These are phyloP conservation scores for Hypoxylon sp. DNA, from an alignment of 2,329 filamentous ascomycete genomes.

Conservation along the genomic window DNA sequence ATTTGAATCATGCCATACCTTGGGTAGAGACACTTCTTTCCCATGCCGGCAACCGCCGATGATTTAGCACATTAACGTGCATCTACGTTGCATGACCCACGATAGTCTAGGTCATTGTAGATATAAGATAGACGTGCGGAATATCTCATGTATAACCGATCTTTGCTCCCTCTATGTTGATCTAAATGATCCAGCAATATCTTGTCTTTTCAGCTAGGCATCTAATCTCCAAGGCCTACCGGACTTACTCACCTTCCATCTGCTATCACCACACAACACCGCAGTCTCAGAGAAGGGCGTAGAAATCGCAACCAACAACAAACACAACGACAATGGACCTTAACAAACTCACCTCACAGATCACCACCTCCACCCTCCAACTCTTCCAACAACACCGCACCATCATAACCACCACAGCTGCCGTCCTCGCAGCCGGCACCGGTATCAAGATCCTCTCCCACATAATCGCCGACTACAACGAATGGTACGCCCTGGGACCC, in stretches of 20 bases:
- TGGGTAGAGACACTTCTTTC: constrained; percentile 5
- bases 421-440: constrained; percentile 9
- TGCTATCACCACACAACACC: neutral
- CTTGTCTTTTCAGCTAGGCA: neutral
- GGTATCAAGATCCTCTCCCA: constrained; percentile 44
- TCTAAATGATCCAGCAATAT: constrained; percentile 7
- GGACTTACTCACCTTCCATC: neutral
- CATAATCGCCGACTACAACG: constrained; percentile 54
- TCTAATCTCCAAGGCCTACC: neutral
- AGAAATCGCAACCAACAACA: neutral
- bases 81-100: constrained; percentile 2
- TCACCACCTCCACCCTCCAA: neutral
- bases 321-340: constrained; percentile 26
- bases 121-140: neutral
- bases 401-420: constrained; percentile 10
- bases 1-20: neutral
- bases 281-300: neutral
- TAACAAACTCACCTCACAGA: constrained; percentile 7
- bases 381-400: constrained; percentile 28
- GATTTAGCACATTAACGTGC: neutral
- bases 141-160: neutral
- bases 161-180: neutral
- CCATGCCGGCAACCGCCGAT: neutral
- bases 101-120: constrained; percentile 2
- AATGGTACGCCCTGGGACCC: constrained; percentile 58